phyloP scores from a whole-genome alignment of 768 basidiomycete genomes.

The Podaxis sp. region DNA sequence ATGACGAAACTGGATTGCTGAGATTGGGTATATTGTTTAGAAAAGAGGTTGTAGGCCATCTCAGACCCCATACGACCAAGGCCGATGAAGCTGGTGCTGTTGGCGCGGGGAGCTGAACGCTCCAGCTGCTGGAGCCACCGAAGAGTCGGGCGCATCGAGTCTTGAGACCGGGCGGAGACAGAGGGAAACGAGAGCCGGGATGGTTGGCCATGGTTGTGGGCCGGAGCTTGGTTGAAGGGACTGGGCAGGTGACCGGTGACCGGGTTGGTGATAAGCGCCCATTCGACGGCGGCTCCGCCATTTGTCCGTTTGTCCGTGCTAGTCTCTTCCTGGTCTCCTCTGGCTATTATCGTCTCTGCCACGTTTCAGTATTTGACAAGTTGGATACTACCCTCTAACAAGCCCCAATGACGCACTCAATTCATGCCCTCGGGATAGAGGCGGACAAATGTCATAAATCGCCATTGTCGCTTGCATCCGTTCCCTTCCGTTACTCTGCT shows the following conservation, averaged over 20 bases:
- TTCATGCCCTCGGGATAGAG: background rate
- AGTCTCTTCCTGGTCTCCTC: background rate
- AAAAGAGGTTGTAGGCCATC: constrained; percentile 85
- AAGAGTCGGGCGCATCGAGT: constrained; percentile 51
- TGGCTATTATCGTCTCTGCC: background rate
- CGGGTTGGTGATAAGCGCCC: background rate
- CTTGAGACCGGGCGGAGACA: background rate
- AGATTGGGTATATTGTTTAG: constrained; percentile 59
- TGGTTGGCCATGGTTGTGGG: background rate
- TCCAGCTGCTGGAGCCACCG: constrained; percentile 40
- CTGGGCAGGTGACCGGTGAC: background rate
- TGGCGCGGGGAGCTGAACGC: constrained; percentile 36
- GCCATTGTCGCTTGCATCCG: background rate
- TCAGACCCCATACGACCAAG: constrained; percentile 87
- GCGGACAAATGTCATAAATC: background rate
- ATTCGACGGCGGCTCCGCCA: too few relatives aligned
- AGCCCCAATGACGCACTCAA: background rate
- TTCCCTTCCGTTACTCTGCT: background rate
- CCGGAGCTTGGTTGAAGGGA: constrained; percentile 1
- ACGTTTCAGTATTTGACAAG: background rate
- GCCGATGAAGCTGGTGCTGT: constrained; percentile 77
- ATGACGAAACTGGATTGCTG: constrained; percentile 66
- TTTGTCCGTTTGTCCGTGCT: too few relatives aligned
- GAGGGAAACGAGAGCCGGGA: background rate
- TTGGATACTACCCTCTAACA: background rate